phyloP scores from a whole-genome alignment of 306 rosid species.

The Inga laurina region DNA sequence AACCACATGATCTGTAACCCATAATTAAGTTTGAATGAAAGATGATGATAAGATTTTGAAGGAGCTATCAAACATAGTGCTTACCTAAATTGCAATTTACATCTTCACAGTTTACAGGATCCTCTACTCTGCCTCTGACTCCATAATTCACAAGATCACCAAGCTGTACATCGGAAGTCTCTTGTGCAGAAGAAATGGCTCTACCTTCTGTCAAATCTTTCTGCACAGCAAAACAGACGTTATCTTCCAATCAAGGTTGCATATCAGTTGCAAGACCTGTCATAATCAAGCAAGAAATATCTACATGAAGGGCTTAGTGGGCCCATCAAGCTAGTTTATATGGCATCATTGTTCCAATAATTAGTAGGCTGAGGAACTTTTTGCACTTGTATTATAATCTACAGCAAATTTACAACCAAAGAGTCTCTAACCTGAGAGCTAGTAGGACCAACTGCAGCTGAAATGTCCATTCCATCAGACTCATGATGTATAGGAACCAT shows the following conservation, averaged over 20 bases:
- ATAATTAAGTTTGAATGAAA: neutral
- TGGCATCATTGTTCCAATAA: neutral
- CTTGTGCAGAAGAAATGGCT: conserved; percentile 30
- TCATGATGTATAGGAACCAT: conserved; percentile 30
- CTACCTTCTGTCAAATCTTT: conserved; percentile 39
- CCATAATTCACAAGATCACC: conserved; percentile 16
- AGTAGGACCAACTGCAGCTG: conserved; percentile 37
- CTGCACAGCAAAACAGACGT: conserved; percentile 37
- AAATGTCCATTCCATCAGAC: conserved; percentile 41
- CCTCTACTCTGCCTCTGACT: conserved; percentile 36
- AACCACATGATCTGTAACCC: neutral
- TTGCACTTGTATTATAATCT: conserved; percentile 14
- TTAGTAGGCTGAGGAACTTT: conserved; percentile 26
- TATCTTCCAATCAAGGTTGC: conserved; percentile 27
- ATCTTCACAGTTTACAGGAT: conserved; percentile 32
- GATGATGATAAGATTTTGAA: conserved; percentile 21
- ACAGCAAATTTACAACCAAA: conserved; percentile 5
- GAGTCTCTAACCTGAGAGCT: conserved; percentile 45
- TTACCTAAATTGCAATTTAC: conserved; percentile 57
- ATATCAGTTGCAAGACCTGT: conserved; percentile 11
- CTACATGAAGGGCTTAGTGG: neutral
- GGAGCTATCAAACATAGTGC: conserved; percentile 28
- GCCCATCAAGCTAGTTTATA: neutral
- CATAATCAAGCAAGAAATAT: conserved; percentile 33
- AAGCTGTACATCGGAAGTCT: conserved; percentile 34